phyloP scores from a whole-genome alignment of 2,329 filamentous ascomycete genomes.

The Aureobasidium sp. region DNA sequence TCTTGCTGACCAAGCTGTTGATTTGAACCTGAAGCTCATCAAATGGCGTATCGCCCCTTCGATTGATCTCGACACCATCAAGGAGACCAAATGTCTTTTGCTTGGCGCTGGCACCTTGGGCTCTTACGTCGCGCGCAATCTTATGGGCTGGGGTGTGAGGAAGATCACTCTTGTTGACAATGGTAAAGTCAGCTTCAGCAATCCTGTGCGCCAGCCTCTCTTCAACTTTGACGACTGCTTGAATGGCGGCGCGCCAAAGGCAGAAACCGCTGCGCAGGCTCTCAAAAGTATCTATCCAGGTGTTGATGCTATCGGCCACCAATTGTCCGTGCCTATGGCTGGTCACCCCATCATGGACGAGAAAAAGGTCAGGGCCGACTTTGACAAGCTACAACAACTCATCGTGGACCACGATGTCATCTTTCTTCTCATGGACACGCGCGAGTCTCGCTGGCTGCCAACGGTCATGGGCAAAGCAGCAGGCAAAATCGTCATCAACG shows the following conservation, averaged over 20 bases:
- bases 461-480: constrained; percentile 92
- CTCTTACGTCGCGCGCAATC: constrained; percentile 82
- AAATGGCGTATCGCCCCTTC: constrained; percentile 94
- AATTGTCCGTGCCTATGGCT: constrained; percentile 87
- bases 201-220: constrained; percentile 88
- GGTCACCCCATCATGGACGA: constrained; percentile 80
- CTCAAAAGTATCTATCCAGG: constrained; percentile 85
- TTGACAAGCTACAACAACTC: constrained; percentile 64
- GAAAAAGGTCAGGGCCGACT: constrained; percentile 62
- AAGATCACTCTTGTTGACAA: constrained; percentile 97
- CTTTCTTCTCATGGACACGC: constrained; percentile 93
- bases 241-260: constrained; percentile 77
- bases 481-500: constrained; percentile 94
- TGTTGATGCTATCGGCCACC: constrained; percentile 71
- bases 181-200: constrained; percentile 87
- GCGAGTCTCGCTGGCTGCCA: constrained; percentile 90
- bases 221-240: constrained; percentile 87
- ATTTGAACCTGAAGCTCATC: constrained; percentile 95
- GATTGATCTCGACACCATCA: constrained; percentile 80
- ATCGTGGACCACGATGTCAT: constrained; percentile 83
- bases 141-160: constrained; percentile 92
- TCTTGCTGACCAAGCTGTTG: constrained; percentile 87
- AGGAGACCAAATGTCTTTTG: constrained; percentile 80
- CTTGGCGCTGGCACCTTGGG: constrained; percentile 90
- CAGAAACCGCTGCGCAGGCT: constrained; percentile 69